Evolutionary conservation across 2,329 filamentous ascomycete genomes (phyloP).

Genomic region (Stagonosporopsis rhizophila): DNA sequence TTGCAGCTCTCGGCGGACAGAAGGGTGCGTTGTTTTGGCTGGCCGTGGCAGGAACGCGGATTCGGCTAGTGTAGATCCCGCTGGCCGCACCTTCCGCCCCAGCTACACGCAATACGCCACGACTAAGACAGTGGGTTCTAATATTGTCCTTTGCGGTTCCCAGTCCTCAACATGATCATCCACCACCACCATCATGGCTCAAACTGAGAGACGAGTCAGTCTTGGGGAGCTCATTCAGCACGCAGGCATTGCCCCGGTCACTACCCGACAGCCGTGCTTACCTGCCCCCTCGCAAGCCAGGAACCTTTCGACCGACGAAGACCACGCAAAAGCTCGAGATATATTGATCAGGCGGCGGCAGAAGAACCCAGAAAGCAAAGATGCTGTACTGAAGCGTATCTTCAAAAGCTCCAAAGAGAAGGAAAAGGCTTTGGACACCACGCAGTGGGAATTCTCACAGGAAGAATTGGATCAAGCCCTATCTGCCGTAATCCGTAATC

Average conservation of each 20-base stretch:
- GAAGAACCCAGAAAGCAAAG: conserved; percentile 39
- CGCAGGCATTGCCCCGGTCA: conserved; percentile 36
- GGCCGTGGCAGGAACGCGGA: conserved; percentile 5
- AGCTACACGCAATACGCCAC: conserved; percentile 16
- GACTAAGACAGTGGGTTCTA: conserved; percentile 2
- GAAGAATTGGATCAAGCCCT: conserved; percentile 47
- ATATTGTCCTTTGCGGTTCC: conserved; percentile 12
- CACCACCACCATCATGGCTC: conserved; percentile 28
- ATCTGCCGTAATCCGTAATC: conserved; percentile 41
- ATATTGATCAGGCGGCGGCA: conserved; percentile 41
- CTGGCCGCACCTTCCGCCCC: conserved; percentile 10
- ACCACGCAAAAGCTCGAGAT: conserved; percentile 39
- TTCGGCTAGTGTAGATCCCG: conserved; percentile 15
- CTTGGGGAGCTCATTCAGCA: conserved; percentile 40
- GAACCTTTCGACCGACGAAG: conserved; percentile 41
- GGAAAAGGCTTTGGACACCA: conserved; percentile 35
- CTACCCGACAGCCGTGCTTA: conserved; percentile 41
- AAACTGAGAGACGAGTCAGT: conserved; percentile 30
- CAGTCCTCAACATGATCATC: conserved; percentile 15
- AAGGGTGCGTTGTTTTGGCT: conserved; percentile 17
- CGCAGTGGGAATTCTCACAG: conserved; percentile 41
- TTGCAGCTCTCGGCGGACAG: conserved; percentile 13
- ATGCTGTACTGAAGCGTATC: conserved; percentile 44
- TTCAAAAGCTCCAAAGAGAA: conserved; percentile 48
- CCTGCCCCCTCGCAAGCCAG: conserved; percentile 42